Evolutionary conservation across 164 flowering plant genomes (phyloP).

Genomic region (Cinnamomum micranthum): DNA sequence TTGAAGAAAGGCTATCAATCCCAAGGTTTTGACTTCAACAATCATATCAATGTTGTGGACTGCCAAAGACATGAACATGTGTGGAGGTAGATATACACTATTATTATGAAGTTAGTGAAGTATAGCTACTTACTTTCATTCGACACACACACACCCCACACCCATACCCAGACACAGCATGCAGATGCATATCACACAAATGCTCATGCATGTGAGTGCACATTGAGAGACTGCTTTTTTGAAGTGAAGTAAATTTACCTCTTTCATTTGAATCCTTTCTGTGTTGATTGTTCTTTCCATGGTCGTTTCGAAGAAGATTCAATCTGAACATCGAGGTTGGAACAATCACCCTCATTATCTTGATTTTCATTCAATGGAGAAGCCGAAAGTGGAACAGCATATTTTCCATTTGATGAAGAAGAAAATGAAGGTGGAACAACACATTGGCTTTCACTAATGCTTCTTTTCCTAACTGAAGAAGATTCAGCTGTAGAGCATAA

Average conservation of each 20-base stretch:
- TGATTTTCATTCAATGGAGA: conserved; percentile 23
- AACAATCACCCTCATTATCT: conserved; percentile 19
- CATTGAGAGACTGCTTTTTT: not conserved
- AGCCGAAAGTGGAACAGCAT: conserved; percentile 12
- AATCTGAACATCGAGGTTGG: conserved; percentile 6
- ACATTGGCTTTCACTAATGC: conserved; percentile 34
- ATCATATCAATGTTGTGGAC: no score
- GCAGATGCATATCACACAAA: no score
- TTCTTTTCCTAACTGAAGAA: conserved; percentile 50
- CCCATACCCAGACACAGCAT: no score
- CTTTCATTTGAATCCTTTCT: conserved; percentile 25
- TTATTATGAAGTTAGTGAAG: no score
- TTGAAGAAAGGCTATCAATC: no score
- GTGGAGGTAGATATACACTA: no score
- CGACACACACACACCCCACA: no score
- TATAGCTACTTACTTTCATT: no score
- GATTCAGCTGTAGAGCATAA: conserved; percentile 85
- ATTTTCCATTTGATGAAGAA: conserved; percentile 22
- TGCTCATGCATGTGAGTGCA: not conserved
- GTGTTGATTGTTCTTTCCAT: conserved; percentile 25
- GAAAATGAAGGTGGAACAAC: conserved; percentile 47
- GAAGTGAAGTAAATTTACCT: conserved; percentile 24
- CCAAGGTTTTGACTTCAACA: no score
- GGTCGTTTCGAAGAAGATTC: conserved; percentile 10
- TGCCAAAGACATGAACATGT: no score